Conservation (phyloP, 768 basidiomycete genomes). For the Auricularia sp. region DNA sequence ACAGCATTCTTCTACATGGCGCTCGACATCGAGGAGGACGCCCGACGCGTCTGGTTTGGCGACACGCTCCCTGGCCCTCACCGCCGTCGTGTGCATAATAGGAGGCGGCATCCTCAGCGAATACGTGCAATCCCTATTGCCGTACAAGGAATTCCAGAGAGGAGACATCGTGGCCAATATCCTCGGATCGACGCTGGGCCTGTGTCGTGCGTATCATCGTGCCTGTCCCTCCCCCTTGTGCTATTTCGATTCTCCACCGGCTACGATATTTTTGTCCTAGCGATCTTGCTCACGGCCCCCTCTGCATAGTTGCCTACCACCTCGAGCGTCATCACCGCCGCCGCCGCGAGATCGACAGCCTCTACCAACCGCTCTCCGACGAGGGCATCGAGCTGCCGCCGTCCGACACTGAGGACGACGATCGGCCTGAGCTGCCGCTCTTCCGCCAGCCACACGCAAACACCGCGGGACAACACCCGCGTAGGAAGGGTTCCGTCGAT, state of each 20-base stretch:
- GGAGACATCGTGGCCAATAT: constrained; percentile 77
- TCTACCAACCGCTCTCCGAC: constrained; percentile 68
- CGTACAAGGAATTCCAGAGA: constrained; percentile 66
- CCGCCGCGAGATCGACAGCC: constrained; percentile 71
- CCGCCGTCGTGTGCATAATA: constrained; percentile 61
- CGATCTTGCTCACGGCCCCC: background rate
- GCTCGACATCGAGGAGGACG: constrained; percentile 80
- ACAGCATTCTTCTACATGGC: constrained; percentile 82
- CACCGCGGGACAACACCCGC: constrained; percentile 5
- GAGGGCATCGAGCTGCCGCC: constrained; percentile 13
- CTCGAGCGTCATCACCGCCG: constrained; percentile 69
- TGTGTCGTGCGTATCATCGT: constrained; percentile 35
- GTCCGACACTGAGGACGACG: constrained; percentile 35
- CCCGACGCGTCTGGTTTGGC: constrained; percentile 80
- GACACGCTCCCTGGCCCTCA: constrained; percentile 59
- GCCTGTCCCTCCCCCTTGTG: background rate
- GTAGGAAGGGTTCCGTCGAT: constrained; percentile 19
- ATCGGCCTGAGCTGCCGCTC: constrained; percentile 49
- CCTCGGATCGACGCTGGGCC: constrained; percentile 59
- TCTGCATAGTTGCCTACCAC: constrained; percentile 33
- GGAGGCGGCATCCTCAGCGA: constrained; percentile 77
- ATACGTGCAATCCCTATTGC: constrained; percentile 68
- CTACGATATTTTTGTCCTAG: background rate
- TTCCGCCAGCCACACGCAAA: background rate
- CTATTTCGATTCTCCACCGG: background rate